Base-by-base conservation (phyloP, 257 asterid species). In the Cinchona pubescens region DNA sequence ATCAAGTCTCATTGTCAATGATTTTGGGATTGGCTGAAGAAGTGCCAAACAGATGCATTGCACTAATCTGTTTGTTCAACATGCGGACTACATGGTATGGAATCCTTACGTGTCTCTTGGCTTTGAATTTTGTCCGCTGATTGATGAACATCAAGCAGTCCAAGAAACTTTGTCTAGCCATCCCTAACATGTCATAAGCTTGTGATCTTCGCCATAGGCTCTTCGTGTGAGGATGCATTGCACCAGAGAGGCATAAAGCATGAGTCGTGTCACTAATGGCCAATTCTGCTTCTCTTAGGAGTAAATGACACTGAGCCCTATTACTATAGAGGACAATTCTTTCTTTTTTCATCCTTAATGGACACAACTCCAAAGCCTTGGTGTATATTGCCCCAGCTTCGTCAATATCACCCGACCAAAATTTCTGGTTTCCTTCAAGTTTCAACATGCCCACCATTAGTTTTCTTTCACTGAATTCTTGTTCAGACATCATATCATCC, bases 131-230 rank as follows among this genome's bases (percentile, higher is more conserved):
- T 53, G 68, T 70, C 6, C 74, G 25, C 18, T 27, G 74, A 61
- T 83, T 78, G 19, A 83, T 74, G 77, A 78, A 80, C 85, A n/a
- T 68, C 46, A 81, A 53, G 67, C 85, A 75, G 18, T 84, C 87
- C 80, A 73, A 63, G 78, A 84, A 75, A 27, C 87, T 84, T 15
- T 78, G 69, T 64, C 85, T 81, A 0, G 75, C 78, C 80, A 71
- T 48, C 29, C 83, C 83, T 56, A 71, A 68, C 83, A 81, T 81
- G 29, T 84, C 85, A 53, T 80, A 81, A 13, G 87, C 85, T 66
- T 81, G 87, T n/a, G 85, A 84, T 69, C 87, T 78, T 63, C 87
- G 76, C 87, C 87, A 84, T 27, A 81, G 69, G 60, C 85, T 78
- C 76, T 81, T 81, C n/a, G 58, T 11, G 29, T 81, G 87, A 4